Evolutionary conservation across 2,329 filamentous ascomycete genomes (phyloP).

Genomic region (Mycocentrospora acerina): DNA sequence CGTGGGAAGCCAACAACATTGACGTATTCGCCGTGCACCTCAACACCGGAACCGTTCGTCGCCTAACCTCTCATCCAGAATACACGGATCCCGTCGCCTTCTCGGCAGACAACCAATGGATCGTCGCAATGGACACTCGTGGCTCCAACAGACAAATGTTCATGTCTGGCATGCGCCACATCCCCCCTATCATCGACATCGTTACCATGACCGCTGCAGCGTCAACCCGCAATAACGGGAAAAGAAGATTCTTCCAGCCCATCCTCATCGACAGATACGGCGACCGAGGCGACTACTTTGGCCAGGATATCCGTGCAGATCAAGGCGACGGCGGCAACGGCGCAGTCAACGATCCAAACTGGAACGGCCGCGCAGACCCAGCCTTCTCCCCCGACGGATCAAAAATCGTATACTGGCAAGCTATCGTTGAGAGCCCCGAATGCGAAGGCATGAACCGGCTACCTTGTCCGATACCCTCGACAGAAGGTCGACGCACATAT

Average conservation of each 20-base stretch:
- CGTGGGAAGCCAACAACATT: slow-evolving; percentile 48
- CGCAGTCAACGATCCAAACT: slow-evolving; percentile 48
- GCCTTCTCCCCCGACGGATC: slow-evolving; percentile 47
- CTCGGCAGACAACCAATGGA: slow-evolving; percentile 48
- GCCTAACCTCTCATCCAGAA: slow-evolving; percentile 48
- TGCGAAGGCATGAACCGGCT: slow-evolving; percentile 50
- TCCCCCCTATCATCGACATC: slow-evolving; percentile 47
- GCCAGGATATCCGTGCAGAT: slow-evolving; percentile 45
- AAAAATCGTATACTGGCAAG: slow-evolving; percentile 47
- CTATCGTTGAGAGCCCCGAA: slow-evolving; percentile 40
- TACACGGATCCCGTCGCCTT: slow-evolving; percentile 49
- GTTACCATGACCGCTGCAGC: slow-evolving; percentile 21
- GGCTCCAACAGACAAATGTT: slow-evolving; percentile 48
- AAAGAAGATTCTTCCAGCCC: slow-evolving; percentile 50
- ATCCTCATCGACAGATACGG: slow-evolving; percentile 48
- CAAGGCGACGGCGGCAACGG: slow-evolving; percentile 11
- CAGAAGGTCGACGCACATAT: slow-evolving; percentile 41
- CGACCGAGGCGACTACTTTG: slow-evolving; percentile 49
- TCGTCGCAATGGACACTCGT: slow-evolving; percentile 49
- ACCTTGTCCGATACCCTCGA: slow-evolving; percentile 44
- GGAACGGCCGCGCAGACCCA: slow-evolving; percentile 53
- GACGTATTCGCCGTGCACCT: slow-evolving; percentile 49
- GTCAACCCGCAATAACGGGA: slow-evolving; percentile 51
- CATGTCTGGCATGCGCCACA: slow-evolving; percentile 43
- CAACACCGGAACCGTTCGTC: slow-evolving; percentile 44